These are phyloP conservation scores for Naganishia sp. DNA, from an alignment of 1,284 basidiomycete species.

Conservation along the genomic window DNA sequence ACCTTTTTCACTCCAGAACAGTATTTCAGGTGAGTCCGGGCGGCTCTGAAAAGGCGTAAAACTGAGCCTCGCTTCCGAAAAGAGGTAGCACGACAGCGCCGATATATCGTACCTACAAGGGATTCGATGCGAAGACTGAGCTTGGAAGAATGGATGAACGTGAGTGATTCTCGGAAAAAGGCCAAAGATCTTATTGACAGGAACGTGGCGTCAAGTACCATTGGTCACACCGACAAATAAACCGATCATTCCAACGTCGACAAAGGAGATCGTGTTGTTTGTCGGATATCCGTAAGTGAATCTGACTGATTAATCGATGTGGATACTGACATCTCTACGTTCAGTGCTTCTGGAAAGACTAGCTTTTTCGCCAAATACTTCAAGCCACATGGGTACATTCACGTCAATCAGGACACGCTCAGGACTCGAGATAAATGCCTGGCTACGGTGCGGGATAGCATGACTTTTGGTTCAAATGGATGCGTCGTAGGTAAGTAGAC, in stretches of 20 bases:
- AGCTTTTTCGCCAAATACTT: constrained; percentile 75
- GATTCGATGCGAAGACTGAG: constrained; percentile 27
- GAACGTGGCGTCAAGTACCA: constrained; percentile 55
- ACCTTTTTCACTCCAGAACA: constrained; percentile 69
- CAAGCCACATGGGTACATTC: constrained; percentile 66
- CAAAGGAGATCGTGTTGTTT: constrained; percentile 70
- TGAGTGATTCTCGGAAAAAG: background rate
- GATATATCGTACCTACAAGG: constrained; percentile 7
- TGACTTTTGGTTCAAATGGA: constrained; percentile 63
- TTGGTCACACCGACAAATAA: constrained; percentile 64
- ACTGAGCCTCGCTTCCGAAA: background rate
- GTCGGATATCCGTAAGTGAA: constrained; percentile 70
- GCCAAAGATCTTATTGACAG: background rate
- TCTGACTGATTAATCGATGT: background rate
- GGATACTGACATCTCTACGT: background rate
- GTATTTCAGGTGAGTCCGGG: constrained; percentile 24
- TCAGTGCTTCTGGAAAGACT: constrained; percentile 74
- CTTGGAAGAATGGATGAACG: constrained; percentile 8
- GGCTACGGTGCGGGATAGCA: constrained; percentile 62
- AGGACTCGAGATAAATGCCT: constrained; percentile 70
- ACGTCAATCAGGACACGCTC: constrained; percentile 84
- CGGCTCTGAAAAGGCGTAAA: too few relatives aligned
- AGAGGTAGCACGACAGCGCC: constrained; percentile 5
- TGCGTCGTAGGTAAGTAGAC: constrained; percentile 68
- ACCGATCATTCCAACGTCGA: constrained; percentile 60